Percentiles rank a stretch among this genome's conserved stretches.
phyloP scores from a whole-genome alignment of 2,329 filamentous ascomycete species.

The Diaporthe sp. region DNA sequence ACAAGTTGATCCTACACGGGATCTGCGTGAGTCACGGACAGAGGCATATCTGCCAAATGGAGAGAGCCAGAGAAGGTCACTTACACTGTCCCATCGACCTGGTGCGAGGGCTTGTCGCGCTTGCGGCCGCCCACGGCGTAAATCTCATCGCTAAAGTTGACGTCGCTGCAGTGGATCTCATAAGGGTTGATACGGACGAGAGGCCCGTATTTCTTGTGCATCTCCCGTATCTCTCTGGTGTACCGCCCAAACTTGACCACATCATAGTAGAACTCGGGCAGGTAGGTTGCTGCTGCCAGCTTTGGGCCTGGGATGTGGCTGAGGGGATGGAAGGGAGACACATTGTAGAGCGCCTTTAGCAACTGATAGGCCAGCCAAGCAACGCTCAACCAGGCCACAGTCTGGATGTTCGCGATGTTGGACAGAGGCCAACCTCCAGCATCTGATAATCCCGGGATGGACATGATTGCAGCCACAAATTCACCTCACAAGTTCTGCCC shows the following conservation, averaged over 20 bases:
- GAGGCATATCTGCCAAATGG: too few relatives aligned
- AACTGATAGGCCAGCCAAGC: slow-evolving; percentile 24
- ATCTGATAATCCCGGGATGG: not conserved
- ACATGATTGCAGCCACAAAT: not conserved
- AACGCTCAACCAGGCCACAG: not conserved
- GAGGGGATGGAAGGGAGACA: slow-evolving; percentile 34
- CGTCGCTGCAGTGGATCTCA: slow-evolving; percentile 51
- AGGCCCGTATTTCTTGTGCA: slow-evolving; percentile 55
- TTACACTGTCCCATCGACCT: slow-evolving; percentile 37
- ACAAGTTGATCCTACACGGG: slow-evolving; percentile 6
- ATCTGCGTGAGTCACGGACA: not conserved
- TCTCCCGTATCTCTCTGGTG: slow-evolving; percentile 47
- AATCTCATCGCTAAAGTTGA: slow-evolving; percentile 48
- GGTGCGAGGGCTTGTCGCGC: slow-evolving; percentile 42
- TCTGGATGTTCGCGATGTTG: not conserved
- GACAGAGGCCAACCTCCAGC: slow-evolving; percentile 15
- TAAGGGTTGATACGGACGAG: slow-evolving; percentile 52
- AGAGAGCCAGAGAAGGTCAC: not conserved
- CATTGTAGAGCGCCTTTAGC: slow-evolving; percentile 31
- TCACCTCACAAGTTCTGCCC: not conserved
- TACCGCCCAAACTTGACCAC: slow-evolving; percentile 48
- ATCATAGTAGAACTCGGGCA: slow-evolving; percentile 53
- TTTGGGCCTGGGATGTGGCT: slow-evolving; percentile 51
- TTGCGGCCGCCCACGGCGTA: slow-evolving; percentile 42
- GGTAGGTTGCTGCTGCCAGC: slow-evolving; percentile 49